Evolutionary conservation across 768 basidiomycete species (phyloP).

Genomic region (Phylloporus sp.): DNA sequence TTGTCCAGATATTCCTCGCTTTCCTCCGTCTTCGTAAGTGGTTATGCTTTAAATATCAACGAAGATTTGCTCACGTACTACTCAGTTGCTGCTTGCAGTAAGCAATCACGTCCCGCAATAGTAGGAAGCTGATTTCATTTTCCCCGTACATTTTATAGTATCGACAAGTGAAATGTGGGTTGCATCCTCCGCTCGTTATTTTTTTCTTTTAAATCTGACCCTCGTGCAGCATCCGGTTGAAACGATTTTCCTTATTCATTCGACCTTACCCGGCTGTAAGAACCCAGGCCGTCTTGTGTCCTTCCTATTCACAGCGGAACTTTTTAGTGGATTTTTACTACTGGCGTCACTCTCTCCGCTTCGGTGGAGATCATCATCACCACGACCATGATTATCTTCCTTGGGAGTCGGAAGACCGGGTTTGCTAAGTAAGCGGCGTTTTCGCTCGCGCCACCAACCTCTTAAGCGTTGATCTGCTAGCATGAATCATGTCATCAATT

Average conservation of each 20-base stretch:
- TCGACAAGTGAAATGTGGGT: conserved; percentile 33
- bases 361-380: conserved; percentile 34
- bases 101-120: neutral
- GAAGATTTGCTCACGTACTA: conserved; percentile 3
- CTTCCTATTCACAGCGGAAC: neutral
- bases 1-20: conserved; percentile 26
- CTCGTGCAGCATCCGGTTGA: conserved; percentile 21
- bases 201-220: neutral
- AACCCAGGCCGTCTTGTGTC: neutral
- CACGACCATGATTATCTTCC: conserved; percentile 28
- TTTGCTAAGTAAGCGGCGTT: conserved; percentile 22
- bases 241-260: conserved; percentile 30
- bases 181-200: neutral
- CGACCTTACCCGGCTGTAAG: conserved; percentile 28
- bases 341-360: conserved; percentile 30
- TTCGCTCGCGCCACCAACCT: neutral
- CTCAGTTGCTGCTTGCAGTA: conserved; percentile 30
- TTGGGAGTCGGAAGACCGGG: conserved; percentile 30
- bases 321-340: conserved; percentile 30
- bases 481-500: conserved; percentile 47
- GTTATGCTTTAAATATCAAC: neutral
- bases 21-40: conserved; percentile 33
- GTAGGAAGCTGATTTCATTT: neutral
- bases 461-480: conserved; percentile 23
- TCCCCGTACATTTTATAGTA: conserved; percentile 11